Evolutionary conservation across 345 rosid species (phyloP).

Genomic region (Populus davidiana): DNA sequence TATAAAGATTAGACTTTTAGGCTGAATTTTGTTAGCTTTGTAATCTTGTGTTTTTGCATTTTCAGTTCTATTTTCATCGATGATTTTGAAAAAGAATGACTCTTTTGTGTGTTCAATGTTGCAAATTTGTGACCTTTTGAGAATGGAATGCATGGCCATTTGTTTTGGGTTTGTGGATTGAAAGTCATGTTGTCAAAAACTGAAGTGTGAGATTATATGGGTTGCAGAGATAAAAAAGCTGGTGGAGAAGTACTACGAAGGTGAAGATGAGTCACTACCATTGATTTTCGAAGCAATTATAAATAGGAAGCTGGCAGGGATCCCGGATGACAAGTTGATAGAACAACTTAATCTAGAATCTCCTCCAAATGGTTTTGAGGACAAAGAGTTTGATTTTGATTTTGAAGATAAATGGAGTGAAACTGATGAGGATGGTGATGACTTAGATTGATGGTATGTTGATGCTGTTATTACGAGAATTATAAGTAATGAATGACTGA

Average conservation of each 20-base stretch:
- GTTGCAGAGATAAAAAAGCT: slow-evolving; percentile 54
- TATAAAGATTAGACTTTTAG: too few relatives aligned
- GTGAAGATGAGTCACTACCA: slow-evolving; percentile 56
- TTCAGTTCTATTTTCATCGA: too few relatives aligned
- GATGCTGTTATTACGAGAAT: too few relatives aligned
- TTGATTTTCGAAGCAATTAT: slow-evolving; percentile 56
- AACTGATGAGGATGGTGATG: too few relatives aligned
- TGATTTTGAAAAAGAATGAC: too few relatives aligned
- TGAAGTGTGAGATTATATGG: background rate
- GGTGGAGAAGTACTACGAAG: slow-evolving; percentile 47
- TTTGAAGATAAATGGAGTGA: background rate
- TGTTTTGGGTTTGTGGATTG: background rate
- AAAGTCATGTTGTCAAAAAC: background rate
- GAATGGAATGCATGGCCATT: background rate
- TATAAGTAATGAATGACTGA: too few relatives aligned
- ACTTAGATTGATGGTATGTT: too few relatives aligned
- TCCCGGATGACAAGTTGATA: slow-evolving; percentile 56
- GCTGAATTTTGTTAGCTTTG: too few relatives aligned
- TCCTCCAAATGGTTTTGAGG: background rate
- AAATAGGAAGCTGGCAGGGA: slow-evolving; percentile 61
- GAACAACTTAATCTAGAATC: slow-evolving; percentile 31
- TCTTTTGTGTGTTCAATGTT: too few relatives aligned
- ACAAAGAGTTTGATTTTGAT: slow-evolving; percentile 21
- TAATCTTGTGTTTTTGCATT: too few relatives aligned
- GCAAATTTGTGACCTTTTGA: background rate